Evolutionary conservation across 1,284 basidiomycete genomes (phyloP).

Genomic region (Microbotryomycetes sp.): DNA sequence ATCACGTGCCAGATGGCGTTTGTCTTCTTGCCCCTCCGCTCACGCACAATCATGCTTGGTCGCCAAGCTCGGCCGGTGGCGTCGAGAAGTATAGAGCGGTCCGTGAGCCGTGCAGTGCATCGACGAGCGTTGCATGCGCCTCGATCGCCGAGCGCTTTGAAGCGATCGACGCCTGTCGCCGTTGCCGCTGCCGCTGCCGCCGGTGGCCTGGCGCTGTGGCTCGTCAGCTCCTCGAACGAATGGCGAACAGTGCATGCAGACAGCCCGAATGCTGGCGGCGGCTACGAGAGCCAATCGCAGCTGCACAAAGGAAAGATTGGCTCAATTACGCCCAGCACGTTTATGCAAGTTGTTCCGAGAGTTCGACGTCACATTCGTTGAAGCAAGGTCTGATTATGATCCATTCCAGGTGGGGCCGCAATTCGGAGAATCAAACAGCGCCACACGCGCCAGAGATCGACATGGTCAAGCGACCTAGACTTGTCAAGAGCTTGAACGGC

Average conservation of each 20-base stretch:
- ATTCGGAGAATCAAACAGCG: constrained; percentile 22
- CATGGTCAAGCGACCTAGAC: constrained; percentile 28
- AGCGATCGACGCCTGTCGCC: neutral
- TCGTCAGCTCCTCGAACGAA: neutral
- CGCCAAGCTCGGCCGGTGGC: neutral
- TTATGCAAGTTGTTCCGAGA: neutral
- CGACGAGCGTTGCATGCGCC: neutral
- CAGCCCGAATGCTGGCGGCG: neutral
- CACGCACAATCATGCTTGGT: neutral
- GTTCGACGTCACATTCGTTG: too few relatives aligned
- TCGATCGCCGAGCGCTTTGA: neutral
- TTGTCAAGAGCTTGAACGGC: constrained; percentile 10
- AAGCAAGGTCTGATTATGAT: neutral
- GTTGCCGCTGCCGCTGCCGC: neutral
- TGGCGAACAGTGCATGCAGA: neutral
- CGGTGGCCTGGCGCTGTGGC: neutral
- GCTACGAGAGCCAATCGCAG: neutral
- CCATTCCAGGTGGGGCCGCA: constrained; percentile 25
- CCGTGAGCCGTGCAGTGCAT: too few relatives aligned
- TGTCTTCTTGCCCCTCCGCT: too few relatives aligned
- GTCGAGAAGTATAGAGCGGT: neutral
- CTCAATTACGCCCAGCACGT: neutral
- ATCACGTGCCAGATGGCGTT: too few relatives aligned
- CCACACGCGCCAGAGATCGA: constrained; percentile 17
- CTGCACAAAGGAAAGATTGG: neutral